Conservation (phyloP, 2,329 filamentous ascomycete species). For the Orbilia oligospora region DNA sequence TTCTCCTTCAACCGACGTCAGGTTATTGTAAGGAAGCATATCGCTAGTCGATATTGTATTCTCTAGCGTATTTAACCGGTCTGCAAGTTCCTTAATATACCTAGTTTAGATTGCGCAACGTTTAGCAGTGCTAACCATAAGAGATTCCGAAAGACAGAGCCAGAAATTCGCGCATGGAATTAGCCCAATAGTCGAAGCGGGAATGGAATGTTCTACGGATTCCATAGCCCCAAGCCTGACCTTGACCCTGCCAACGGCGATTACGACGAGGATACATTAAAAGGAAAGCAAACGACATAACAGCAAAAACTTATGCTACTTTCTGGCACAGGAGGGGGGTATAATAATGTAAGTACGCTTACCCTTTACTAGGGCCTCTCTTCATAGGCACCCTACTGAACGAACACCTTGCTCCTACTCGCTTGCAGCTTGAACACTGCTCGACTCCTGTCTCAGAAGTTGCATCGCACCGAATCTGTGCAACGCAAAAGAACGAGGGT, state of each 20-base stretch:
- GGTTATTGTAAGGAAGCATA: slow-evolving; percentile 63
- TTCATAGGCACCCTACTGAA: slow-evolving; percentile 92
- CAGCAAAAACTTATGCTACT: slow-evolving; percentile 6
- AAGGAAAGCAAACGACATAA: slow-evolving; percentile 6
- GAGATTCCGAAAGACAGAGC: slow-evolving; percentile 44
- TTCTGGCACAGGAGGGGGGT: slow-evolving; percentile 34
- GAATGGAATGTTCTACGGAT: slow-evolving; percentile 61
- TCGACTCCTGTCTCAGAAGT: slow-evolving; percentile 79
- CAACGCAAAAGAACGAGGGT: slow-evolving; percentile 58
- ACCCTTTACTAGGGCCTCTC: slow-evolving; percentile 89
- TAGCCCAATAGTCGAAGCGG: slow-evolving; percentile 61
- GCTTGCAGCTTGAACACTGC: slow-evolving; percentile 84
- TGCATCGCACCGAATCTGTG: slow-evolving; percentile 84
- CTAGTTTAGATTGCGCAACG: slow-evolving; percentile 67
- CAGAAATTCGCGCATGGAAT: slow-evolving; percentile 58
- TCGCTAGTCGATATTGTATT: slow-evolving; percentile 75
- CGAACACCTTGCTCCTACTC: slow-evolving; percentile 81
- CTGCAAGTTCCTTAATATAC: slow-evolving; percentile 92
- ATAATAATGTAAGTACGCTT: slow-evolving; percentile 64
- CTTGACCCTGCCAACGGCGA: slow-evolving; percentile 53
- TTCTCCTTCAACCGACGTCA: slow-evolving; percentile 64
- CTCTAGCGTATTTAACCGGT: slow-evolving; percentile 85
- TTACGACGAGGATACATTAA: slow-evolving; percentile 43
- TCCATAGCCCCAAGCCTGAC: slow-evolving; percentile 37
- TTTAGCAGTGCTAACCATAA: slow-evolving; percentile 59